A percentile compares a stretch with the other conserved stretches of the same genome.
These are phyloP conservation scores for Lodderomyces margitis DNA, from an alignment of 1,139 yeast genomes.

Conservation along the genomic window DNA sequence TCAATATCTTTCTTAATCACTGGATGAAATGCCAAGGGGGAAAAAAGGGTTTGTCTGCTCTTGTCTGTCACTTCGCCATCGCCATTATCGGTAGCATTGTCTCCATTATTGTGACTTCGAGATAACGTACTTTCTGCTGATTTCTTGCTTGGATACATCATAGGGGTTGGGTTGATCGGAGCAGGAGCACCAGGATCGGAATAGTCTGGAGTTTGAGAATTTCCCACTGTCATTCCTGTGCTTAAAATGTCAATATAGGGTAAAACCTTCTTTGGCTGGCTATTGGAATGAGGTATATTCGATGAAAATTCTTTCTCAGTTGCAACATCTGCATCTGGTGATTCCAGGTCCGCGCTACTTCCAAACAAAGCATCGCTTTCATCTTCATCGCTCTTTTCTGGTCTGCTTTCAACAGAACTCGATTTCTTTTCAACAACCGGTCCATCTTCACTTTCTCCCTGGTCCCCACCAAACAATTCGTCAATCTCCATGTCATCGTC, in stretches of 20 bases:
- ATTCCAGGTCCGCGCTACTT: background rate
- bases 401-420: background rate
- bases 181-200: conserved; percentile 82
- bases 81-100: conserved; percentile 8
- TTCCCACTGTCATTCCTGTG: conserved; percentile 50
- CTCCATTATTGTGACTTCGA: background rate
- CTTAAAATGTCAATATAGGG: conserved; percentile 52
- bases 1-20: conserved; percentile 73
- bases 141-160: conserved; percentile 18
- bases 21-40: conserved; percentile 80
- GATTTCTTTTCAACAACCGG: background rate
- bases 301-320: background rate
- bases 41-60: conserved; percentile 54
- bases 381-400: background rate
- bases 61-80: conserved; percentile 5
- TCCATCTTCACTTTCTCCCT: conserved; percentile 26
- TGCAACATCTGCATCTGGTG: background rate
- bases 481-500: conserved; percentile 34
- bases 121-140: conserved; percentile 10
- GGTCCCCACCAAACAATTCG: conserved; percentile 41
- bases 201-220: conserved; percentile 50
- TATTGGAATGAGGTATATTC: background rate
- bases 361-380: conserved; percentile 8
- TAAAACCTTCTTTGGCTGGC: background rate
- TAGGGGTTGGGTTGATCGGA: conserved; percentile 62